Evolutionary conservation across 257 asterid species (phyloP).

Genomic region (Scutellaria baicalensis): DNA sequence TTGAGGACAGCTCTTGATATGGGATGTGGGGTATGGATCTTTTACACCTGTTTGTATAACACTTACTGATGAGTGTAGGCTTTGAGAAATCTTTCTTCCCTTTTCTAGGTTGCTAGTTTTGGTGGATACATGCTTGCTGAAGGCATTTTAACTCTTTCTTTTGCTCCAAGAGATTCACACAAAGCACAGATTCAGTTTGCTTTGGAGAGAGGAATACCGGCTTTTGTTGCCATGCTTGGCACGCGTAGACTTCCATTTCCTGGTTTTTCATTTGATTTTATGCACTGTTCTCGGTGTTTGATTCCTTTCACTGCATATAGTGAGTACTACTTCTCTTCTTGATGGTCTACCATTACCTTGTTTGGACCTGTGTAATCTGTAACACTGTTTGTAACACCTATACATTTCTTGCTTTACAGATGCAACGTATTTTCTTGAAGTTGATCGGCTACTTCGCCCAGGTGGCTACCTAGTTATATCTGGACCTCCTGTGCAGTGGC

Average conservation of each 20-base stretch:
- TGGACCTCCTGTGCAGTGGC: conserved; percentile 98
- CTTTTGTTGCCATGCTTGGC: conserved; percentile 98
- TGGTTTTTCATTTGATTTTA: conserved; percentile 81
- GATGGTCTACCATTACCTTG: neutral
- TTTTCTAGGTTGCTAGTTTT: conserved; percentile 88
- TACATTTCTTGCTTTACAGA: conserved; percentile 42
- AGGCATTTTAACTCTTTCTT: conserved; percentile 74
- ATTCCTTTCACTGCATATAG: conserved; percentile 94
- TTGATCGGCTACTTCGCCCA: conserved; percentile 92
- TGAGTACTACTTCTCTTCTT: conserved; percentile 30
- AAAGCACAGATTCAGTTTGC: conserved; percentile 97
- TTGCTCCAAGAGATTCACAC: conserved; percentile 98
- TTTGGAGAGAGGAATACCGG: conserved; percentile 92
- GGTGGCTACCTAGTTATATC: conserved; percentile 95
- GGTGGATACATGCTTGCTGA: conserved; percentile 92
- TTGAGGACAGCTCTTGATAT: conserved; percentile 96
- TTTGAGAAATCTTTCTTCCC: conserved; percentile 1
- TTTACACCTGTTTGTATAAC: neutral
- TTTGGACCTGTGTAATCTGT: conserved; percentile 1
- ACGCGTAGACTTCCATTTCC: conserved; percentile 93
- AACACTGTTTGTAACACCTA: conserved; percentile 10
- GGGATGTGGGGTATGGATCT: conserved; percentile 90
- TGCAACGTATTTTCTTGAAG: conserved; percentile 94
- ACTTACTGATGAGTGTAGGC: neutral
- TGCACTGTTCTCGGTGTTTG: conserved; percentile 96